Evolutionary conservation across 768 basidiomycete species (phyloP).

Genomic region (Coprinellus aureogranulatus): DNA sequence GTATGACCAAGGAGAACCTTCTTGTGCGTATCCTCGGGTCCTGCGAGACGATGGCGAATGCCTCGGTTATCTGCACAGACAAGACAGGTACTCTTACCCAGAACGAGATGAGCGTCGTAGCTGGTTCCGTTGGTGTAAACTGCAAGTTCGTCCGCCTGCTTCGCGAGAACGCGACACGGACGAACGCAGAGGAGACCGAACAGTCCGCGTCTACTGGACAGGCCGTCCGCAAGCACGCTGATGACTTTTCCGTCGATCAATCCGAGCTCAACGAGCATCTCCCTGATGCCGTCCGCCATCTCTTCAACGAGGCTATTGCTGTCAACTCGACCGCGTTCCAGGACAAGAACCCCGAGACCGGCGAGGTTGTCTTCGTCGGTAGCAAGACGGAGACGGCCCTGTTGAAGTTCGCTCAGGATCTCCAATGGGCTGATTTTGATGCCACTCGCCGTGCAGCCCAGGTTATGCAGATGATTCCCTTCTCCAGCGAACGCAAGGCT

Average conservation of each 20-base stretch:
- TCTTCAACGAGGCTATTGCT: conserved; percentile 85
- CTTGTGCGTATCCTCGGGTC: conserved; percentile 94
- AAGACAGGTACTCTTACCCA: conserved; percentile 96
- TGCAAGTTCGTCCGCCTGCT: conserved; percentile 88
- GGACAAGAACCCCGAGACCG: conserved; percentile 63
- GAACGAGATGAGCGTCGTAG: conserved; percentile 94
- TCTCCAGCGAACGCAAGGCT: conserved; percentile 89
- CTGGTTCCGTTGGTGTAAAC: conserved; percentile 90
- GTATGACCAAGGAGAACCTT: conserved; percentile 95
- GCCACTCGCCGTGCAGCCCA: conserved; percentile 57
- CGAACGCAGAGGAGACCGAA: conserved; percentile 64
- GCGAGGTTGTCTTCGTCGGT: conserved; percentile 69
- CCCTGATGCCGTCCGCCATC: conserved; percentile 52
- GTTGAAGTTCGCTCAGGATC: conserved; percentile 78
- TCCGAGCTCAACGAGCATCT: conserved; percentile 63
- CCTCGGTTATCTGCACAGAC: conserved; percentile 93
- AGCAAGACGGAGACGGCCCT: conserved; percentile 96
- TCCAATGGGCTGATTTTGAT: conserved; percentile 73
- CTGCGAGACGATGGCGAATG: conserved; percentile 99
- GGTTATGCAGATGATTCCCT: conserved; percentile 87
- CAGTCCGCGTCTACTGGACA: conserved; percentile 23
- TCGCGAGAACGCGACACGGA: conserved; percentile 64
- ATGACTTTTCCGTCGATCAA: conserved; percentile 89
- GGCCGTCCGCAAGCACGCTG: conserved; percentile 41
- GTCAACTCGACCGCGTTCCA: conserved; percentile 96